These are phyloP conservation scores for Eimeria nieschulzi DNA, from an alignment of 169 alveolate genomes.

Conservation along the genomic window DNA sequence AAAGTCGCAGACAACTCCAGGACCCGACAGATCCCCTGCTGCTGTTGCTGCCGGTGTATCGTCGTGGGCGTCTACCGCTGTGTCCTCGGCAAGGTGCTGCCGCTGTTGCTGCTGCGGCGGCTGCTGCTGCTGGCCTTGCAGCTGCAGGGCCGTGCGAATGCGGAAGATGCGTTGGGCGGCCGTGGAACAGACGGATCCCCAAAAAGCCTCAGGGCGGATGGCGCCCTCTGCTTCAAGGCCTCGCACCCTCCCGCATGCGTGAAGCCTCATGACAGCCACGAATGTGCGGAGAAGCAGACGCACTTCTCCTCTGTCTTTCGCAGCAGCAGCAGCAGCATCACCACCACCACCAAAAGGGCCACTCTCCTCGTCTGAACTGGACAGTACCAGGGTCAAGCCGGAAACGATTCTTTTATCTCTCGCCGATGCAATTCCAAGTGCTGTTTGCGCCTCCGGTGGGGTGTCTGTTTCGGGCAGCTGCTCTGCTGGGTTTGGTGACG, in stretches of 20 bases:
- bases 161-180: not conserved
- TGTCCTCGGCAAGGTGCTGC: not conserved
- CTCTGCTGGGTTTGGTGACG: not conserved
- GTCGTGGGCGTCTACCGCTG: not conserved
- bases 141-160: not conserved
- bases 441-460: not conserved
- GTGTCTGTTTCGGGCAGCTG: not conserved
- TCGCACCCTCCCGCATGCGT: not conserved
- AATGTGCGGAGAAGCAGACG: not conserved
- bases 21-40: not conserved
- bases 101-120: not conserved
- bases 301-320: not conserved
- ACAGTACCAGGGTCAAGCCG: not conserved
- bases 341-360: not conserved
- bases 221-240: constrained; percentile 3
- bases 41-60: not conserved
- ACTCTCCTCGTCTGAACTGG: not conserved
- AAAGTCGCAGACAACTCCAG: not conserved
- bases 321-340: not conserved
- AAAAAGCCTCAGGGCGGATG: not conserved
- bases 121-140: not conserved
- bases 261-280: not conserved
- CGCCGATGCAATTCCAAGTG: not conserved
- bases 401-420: not conserved
- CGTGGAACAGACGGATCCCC: not conserved